These are phyloP conservation scores for Magnaporthales sp. DNA, from an alignment of 2,329 filamentous ascomycete species.

Conservation along the genomic window DNA sequence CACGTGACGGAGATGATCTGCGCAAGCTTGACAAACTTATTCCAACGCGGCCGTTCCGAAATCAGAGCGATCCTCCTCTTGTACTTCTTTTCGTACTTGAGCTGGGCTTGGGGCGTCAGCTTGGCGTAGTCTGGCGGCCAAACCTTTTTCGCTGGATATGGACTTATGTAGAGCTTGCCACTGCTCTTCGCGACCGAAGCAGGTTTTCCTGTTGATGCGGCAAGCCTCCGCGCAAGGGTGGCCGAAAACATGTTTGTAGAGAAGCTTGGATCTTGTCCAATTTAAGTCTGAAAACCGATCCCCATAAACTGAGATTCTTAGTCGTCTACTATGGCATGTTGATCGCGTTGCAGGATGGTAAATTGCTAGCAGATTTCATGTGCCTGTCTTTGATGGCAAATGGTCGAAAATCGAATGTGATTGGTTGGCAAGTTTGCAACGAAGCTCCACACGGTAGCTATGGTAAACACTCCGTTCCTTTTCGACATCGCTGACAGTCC, in stretches of 20 bases:
- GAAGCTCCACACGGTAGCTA: neutral
- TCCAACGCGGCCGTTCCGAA: slow-evolving; percentile 53
- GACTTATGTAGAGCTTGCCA: slow-evolving; percentile 32
- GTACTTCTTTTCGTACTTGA: slow-evolving; percentile 71
- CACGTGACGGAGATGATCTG: slow-evolving; percentile 53
- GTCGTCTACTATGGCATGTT: neutral
- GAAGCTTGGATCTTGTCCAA: neutral
- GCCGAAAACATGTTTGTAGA: slow-evolving; percentile 8
- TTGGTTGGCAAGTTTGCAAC: neutral
- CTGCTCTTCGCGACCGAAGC: slow-evolving; percentile 23
- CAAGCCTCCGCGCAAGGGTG: slow-evolving; percentile 30
- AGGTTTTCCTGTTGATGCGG: neutral
- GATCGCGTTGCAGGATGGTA: neutral
- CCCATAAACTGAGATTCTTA: neutral
- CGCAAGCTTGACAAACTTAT: slow-evolving; percentile 54
- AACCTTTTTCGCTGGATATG: slow-evolving; percentile 56
- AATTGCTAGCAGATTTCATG: neutral
- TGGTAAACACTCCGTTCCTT: too few species aligned
- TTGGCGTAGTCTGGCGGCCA: slow-evolving; percentile 73
- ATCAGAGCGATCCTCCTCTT: slow-evolving; percentile 59
- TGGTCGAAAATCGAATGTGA: neutral
- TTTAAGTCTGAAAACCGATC: neutral
- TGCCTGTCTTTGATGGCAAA: neutral
- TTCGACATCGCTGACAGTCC: too few species aligned
- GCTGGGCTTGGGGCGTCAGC: slow-evolving; percentile 63